phyloP scores from a whole-genome alignment of 2,329 filamentous ascomycete genomes.

The Trichoderma sp. region DNA sequence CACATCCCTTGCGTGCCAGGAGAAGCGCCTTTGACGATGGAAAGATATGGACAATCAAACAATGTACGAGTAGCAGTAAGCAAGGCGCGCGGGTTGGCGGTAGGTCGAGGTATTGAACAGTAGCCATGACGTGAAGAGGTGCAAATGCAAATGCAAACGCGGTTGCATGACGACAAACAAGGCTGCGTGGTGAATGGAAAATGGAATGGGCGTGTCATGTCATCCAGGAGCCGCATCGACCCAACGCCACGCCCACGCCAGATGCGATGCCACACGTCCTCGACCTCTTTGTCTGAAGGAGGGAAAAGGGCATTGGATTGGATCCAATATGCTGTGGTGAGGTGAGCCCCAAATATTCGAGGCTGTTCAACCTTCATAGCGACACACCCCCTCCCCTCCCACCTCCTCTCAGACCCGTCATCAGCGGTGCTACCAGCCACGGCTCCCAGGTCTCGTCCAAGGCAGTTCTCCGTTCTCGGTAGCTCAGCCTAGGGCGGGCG shows the following conservation, averaged over 20 bases:
- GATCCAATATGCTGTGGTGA: neutral
- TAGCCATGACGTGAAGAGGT: neutral
- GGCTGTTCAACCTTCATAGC: conserved; percentile 12
- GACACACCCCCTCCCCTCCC: conserved; percentile 9
- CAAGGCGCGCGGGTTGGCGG: neutral
- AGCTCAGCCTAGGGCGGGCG: conserved; percentile 11
- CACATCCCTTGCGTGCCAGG: conserved; percentile 20
- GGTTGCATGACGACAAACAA: neutral
- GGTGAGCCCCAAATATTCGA: neutral
- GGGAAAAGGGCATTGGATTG: neutral
- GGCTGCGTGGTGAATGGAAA: neutral
- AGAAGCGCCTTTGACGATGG: neutral
- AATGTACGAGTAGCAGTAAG: neutral
- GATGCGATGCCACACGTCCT: neutral
- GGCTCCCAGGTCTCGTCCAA: neutral
- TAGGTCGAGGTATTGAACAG: neutral
- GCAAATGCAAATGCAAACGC: neutral
- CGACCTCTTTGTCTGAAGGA: neutral
- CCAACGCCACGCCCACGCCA: neutral
- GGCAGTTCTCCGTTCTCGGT: neutral
- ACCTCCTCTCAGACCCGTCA: neutral
- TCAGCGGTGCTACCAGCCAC: neutral
- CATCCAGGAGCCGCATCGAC: neutral
- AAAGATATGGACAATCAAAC: neutral
- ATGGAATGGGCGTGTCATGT: neutral